Evolutionary conservation across 495 filamentous ascomycete species (phyloP).

Genomic region (Xylaria longipes): DNA sequence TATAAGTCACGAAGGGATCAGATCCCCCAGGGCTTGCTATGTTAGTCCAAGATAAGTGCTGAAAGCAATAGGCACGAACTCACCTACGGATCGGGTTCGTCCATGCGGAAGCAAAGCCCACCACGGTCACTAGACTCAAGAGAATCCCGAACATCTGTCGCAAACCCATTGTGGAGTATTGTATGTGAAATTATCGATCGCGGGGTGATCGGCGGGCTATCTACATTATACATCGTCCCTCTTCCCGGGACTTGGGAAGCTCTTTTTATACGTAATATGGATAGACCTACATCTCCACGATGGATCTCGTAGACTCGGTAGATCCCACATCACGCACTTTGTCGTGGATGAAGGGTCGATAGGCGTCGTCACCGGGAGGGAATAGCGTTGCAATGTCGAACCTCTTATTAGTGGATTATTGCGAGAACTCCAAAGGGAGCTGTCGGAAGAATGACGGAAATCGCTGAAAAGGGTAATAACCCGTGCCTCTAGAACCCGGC

Average conservation of each 20-base stretch:
- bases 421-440: background rate
- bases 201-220: background rate
- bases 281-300: background rate
- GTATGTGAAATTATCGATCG: background rate
- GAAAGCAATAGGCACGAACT: background rate
- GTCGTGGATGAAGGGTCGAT: background rate
- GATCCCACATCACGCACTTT: background rate
- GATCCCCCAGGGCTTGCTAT: slow-evolving; percentile 34
- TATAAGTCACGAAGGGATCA: slow-evolving; percentile 58
- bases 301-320: background rate
- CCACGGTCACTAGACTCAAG: slow-evolving; percentile 13
- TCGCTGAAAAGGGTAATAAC: slow-evolving; percentile 15
- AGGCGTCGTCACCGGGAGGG: background rate
- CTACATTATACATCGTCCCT: background rate
- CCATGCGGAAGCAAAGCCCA: slow-evolving; percentile 36
- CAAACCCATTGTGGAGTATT: background rate
- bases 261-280: background rate
- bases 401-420: slow-evolving; percentile 19
- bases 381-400: background rate
- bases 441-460: slow-evolving; percentile 8
- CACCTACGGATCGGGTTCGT: slow-evolving; percentile 41
- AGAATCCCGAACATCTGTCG: slow-evolving; percentile 18
- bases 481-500: background rate
- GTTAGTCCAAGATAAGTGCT: background rate
- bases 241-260: background rate